These are phyloP conservation scores for Aspergillus persii DNA, from an alignment of 2,329 filamentous ascomycete species.

Conservation along the genomic window DNA sequence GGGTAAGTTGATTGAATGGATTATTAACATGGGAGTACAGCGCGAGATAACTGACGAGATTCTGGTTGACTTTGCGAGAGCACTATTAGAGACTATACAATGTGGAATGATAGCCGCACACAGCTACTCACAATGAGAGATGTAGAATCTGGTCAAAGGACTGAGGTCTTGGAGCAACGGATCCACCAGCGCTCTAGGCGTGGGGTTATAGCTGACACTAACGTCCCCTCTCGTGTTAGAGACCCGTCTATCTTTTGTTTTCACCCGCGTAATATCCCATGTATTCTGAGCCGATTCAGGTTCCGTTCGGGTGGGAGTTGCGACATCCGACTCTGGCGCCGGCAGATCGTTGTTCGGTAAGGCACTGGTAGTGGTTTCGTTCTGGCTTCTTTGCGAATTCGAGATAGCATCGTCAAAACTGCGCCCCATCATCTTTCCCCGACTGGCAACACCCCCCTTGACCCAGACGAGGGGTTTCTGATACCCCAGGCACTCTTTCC, in stretches of 20 bases:
- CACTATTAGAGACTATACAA: slow-evolving; percentile 13
- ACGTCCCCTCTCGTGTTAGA: slow-evolving; percentile 1
- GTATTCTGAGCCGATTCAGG: neutral
- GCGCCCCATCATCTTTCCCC: slow-evolving; percentile 53
- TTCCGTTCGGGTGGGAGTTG: neutral
- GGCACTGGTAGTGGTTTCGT: neutral
- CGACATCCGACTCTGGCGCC: neutral
- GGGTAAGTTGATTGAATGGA: slow-evolving; percentile 49
- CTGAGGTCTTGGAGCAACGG: slow-evolving; percentile 48
- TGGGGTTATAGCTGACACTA: slow-evolving; percentile 22
- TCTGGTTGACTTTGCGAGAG: slow-evolving; percentile 30
- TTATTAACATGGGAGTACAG: slow-evolving; percentile 49
- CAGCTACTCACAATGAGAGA: slow-evolving; percentile 43
- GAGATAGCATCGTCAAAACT: slow-evolving; percentile 43
- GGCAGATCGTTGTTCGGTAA: neutral
- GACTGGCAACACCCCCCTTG: slow-evolving; percentile 44
- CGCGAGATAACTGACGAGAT: slow-evolving; percentile 46
- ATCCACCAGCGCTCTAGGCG: slow-evolving; percentile 45
- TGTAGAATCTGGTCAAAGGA: slow-evolving; percentile 45
- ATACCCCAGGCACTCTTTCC: slow-evolving; percentile 45
- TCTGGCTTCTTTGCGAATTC: neutral
- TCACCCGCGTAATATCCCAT: neutral
- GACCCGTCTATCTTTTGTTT: neutral
- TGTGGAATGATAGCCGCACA: neutral
- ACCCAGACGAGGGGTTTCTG: slow-evolving; percentile 44